These are phyloP conservation scores for Primulina tabacum DNA, from an alignment of 257 asterid species.

Conservation along the genomic window DNA sequence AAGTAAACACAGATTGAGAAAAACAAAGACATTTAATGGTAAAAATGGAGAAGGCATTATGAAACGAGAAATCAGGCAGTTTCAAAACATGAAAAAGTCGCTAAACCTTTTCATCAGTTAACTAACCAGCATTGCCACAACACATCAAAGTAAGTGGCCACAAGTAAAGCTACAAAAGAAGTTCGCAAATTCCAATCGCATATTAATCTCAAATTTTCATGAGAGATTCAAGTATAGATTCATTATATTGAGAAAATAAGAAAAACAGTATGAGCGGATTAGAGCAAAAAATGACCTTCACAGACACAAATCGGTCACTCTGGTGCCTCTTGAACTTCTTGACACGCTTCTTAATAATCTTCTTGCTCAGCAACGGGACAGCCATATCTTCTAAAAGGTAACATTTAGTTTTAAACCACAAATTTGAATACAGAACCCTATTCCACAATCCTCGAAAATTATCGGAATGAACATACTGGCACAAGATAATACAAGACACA, in stretches of 20 bases:
- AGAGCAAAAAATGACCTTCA: conserved; percentile 15
- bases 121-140: neutral
- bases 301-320: conserved; percentile 33
- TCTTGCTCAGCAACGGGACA: conserved; percentile 40
- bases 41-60: no score
- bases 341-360: conserved; percentile 41
- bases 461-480: neutral
- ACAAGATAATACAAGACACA: neutral
- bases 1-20: neutral
- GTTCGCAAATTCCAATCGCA: neutral
- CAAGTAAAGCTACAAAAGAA: neutral
- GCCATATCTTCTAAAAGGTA: conserved; percentile 34
- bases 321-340: conserved; percentile 44
- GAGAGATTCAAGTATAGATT: neutral
- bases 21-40: neutral
- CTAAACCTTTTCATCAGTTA: neutral
- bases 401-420: neutral
- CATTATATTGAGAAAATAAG: neutral
- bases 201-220: neutral
- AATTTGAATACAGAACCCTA: neutral
- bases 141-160: neutral
- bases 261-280: neutral
- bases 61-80: neutral
- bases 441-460: neutral
- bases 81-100: neutral